phyloP scores from a whole-genome alignment of 192 early-diverging fungal species.

The Dispira parvispora region DNA sequence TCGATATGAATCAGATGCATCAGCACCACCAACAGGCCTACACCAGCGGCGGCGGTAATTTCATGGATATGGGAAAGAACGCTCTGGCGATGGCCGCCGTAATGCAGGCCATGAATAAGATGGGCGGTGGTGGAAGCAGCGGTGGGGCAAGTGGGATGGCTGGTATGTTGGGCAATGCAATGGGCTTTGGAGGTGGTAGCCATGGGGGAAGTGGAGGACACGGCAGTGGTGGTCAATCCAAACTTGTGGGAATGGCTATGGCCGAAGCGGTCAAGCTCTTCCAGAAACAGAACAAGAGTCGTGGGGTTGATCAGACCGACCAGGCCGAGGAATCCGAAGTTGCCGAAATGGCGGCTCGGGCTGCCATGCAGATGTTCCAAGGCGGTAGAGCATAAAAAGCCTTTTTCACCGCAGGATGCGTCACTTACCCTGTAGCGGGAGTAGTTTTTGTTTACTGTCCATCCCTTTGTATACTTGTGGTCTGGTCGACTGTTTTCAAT shows the following conservation, averaged over 20 bases:
- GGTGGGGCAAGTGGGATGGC: too few relatives aligned
- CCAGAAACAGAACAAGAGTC: neutral
- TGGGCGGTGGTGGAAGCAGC: neutral
- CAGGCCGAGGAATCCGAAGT: neutral
- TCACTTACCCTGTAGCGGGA: too few relatives aligned
- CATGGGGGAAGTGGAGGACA: neutral
- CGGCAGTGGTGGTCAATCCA: neutral
- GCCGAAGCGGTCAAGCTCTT: neutral
- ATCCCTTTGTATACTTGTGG: too few relatives aligned
- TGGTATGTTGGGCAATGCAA: too few relatives aligned
- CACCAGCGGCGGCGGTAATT: neutral
- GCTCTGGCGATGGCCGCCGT: neutral
- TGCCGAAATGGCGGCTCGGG: neutral
- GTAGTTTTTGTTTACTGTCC: too few relatives aligned
- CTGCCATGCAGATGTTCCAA: constrained; percentile 1
- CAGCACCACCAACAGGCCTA: constrained; percentile 3
- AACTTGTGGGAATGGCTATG: constrained; percentile 1
- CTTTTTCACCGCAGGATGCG: too few relatives aligned
- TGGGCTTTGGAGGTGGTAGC: neutral
- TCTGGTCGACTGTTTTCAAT: too few relatives aligned
- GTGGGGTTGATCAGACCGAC: neutral
- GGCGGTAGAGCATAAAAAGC: too few relatives aligned
- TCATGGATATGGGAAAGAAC: constrained; percentile 4
- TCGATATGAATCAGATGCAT: neutral
- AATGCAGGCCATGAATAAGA: constrained; percentile 1